A percentile compares a stretch with the other conserved stretches of the same genome.
phyloP scores from a whole-genome alignment of 1,284 basidiomycete species.

The Tetrapyrgos nigripes region DNA sequence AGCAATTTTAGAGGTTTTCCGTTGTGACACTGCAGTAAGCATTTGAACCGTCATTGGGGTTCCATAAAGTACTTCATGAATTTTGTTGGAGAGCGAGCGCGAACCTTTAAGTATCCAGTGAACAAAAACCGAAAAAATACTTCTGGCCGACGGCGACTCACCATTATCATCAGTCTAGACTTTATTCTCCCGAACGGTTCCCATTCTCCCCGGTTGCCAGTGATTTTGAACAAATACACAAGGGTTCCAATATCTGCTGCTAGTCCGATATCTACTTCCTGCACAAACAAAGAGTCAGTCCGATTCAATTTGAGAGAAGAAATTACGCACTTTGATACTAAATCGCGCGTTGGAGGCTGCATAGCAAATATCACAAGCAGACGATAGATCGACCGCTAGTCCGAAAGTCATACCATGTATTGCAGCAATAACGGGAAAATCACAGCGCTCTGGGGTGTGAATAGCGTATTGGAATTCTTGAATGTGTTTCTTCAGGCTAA shows the following conservation, averaged over 20 bases:
- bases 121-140: no score
- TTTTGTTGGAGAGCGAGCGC: no score
- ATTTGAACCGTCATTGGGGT: no score
- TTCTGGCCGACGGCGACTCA: no score
- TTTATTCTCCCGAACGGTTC: no score
- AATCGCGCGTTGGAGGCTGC: constrained; percentile 70
- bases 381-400: constrained; percentile 79
- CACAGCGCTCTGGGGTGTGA: constrained; percentile 70
- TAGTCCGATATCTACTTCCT: constrained; percentile 92
- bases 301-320: background rate
- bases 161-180: no score
- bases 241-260: constrained; percentile 93
- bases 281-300: constrained; percentile 4
- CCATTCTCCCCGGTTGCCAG: no score
- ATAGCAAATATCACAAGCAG: constrained; percentile 85
- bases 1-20: no score
- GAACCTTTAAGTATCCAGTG: no score
- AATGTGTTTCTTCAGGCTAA: constrained; percentile 56
- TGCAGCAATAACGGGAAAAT: constrained; percentile 87
- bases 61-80: no score
- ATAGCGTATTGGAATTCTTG: constrained; percentile 81
- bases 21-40: no score
- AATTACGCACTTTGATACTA: constrained; percentile 72
- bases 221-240: constrained; percentile 84
- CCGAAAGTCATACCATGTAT: constrained; percentile 82